Evolutionary conservation across 1,139 yeast genomes (phyloP), one percentile per base, ranked within the genome.

Genomic region (Taiozyma sp.): DNA sequence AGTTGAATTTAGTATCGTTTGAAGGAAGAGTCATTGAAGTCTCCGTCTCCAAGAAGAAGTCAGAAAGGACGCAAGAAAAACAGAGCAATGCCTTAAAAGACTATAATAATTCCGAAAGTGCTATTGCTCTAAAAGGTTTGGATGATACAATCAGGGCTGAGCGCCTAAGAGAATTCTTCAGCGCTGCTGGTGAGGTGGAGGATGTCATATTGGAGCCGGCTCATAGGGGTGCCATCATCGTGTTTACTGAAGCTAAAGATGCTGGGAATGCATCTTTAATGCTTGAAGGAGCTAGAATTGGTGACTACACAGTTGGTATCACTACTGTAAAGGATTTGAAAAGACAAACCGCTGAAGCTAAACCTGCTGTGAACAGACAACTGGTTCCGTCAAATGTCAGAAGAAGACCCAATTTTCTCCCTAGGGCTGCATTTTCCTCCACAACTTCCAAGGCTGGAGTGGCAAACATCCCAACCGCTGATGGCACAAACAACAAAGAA

Each of bases 231-330:
- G 88, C 86, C 0, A 61, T 80, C 16, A 72, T 86, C 3, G 80
- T 80, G 56, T 83, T 80, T 58, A 66, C 62, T 26, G 66, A 65
- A 6, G 70, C 73, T 0, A 63, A 68, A 10, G 77, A 75, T 50
- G 79, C 87, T 4, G 93, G 95, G 0, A 74, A 67, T 50, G 86
- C 86, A 0, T 68, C 74, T 0, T 63, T 86, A 64, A 65, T 66
- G 4, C 59, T 84, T n/a, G 74, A 76, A 42, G 79, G 81, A 0
- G 58, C 57, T 11, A 59, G 54, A 9, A 67, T 79, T 28, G 75
- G 73, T 13, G 75, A 69, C 1, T 64, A 61, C 30, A 47, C 49
- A 0, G 58, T 83, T 2, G 58, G 62, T 21, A 64, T 76, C 28
- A 77, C 76, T 1, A 60, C 73, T 5, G 71, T 74, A 43, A 50